Evolutionary conservation across 2,329 filamentous ascomycete species (phyloP), one percentile per base, ranked within the genome.

Genomic region (Thelonectria rubi): DNA sequence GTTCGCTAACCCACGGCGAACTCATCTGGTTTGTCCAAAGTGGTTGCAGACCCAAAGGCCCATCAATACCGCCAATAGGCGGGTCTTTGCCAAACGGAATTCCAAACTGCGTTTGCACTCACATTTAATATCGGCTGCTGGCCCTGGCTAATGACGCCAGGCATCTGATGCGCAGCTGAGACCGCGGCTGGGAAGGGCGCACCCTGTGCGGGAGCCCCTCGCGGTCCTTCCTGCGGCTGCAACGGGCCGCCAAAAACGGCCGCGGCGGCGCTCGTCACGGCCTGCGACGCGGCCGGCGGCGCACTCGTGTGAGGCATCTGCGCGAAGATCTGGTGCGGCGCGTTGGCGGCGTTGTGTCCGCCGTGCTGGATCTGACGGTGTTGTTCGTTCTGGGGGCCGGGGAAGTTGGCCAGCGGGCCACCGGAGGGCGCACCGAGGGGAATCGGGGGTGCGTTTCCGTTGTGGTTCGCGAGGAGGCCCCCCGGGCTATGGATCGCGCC

Each of bases 401-500:
- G 83, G 67, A 88, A 89, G 55, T 75, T 78, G 61, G 78, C 77
- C 60, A 81, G 76, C 43, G 84, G 77, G 15, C 69, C 70, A 32
- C 80, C 83, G 2, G 84, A 76, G n/a, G 84, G 80, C 40, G 79
- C 83, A 60, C 84, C 82, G 45, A 86, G 76, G 49, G 83, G 78
- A 49, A 84, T 84, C 39, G 83, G 77, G 26, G 85, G 81, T 39
- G 82, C 80, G 34, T 85, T 84, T 34, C 85, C 84, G 54, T 88
- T 88, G 69, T 93, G 88, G 67, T 89, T 92, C 9, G 90, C 87
- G 40, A 98, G 86, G 37, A 98, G 84, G 9, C 94, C 94, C 68
- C 95, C 94, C 1, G 94, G 94, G 47, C 93, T 96, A 75, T 97
- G 94, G 58, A 97, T 96, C 54, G 92, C 91, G 65, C 89, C 91